phyloP scores from a whole-genome alignment of 805 yeast species.

The Myxozyma melibiosi region DNA sequence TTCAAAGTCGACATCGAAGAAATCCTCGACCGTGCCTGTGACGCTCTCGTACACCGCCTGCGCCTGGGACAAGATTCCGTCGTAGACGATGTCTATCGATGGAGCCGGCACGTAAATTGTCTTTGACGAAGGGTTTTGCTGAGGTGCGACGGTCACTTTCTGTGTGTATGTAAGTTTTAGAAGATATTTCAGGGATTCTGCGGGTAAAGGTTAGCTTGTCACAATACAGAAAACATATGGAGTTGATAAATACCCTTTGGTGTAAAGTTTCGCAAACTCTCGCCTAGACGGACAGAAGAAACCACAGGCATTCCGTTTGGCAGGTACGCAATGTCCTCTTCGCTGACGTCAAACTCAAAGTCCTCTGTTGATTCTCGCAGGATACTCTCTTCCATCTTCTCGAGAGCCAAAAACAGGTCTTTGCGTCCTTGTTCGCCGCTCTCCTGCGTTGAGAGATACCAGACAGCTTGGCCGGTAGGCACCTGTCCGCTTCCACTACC shows the following conservation, averaged over 20 bases:
- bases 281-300: conserved; percentile 82
- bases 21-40: conserved; percentile 93
- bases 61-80: conserved; percentile 84
- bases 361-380: conserved; percentile 74
- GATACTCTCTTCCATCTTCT: conserved; percentile 75
- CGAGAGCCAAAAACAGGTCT: conserved; percentile 79
- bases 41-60: conserved; percentile 71
- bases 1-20: conserved; percentile 94
- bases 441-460: conserved; percentile 86
- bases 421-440: conserved; percentile 63
- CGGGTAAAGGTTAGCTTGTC: not conserved
- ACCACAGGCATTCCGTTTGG: conserved; percentile 68
- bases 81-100: conserved; percentile 84
- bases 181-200: conserved; percentile 29
- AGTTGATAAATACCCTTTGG: conserved; percentile 58
- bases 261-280: conserved; percentile 79
- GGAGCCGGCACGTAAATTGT: conserved; percentile 60
- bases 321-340: conserved; percentile 56
- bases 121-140: conserved; percentile 37
- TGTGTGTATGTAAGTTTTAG: conserved; percentile 31
- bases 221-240: not conserved
- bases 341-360: conserved; percentile 55
- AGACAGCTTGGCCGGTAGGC: conserved; percentile 81
- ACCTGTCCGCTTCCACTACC: conserved; percentile 88
- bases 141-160: conserved; percentile 21